phyloP scores from a whole-genome alignment of 2,329 filamentous ascomycete genomes.

The Aspergillus udagawae region DNA sequence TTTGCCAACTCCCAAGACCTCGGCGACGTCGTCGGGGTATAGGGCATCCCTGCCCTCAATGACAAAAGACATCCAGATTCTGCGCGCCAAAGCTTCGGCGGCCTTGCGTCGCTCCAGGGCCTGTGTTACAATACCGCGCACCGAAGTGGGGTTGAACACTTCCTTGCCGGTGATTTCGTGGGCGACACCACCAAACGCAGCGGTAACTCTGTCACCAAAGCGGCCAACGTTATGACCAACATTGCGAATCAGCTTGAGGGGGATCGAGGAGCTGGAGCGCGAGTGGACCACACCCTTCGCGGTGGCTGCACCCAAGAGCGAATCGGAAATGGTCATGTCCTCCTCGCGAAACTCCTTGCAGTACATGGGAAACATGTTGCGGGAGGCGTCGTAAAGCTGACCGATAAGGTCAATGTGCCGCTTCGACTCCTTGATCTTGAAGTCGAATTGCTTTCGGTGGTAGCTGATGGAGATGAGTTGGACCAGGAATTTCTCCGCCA shows the following conservation, averaged over 20 bases:
- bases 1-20: slow-evolving; percentile 76
- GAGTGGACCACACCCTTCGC: slow-evolving; percentile 41
- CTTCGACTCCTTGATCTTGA: slow-evolving; percentile 83
- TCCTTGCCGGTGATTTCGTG: slow-evolving; percentile 94
- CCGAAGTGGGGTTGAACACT: slow-evolving; percentile 86
- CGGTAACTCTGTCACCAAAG: slow-evolving; percentile 88
- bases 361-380: slow-evolving; percentile 85
- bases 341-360: slow-evolving; percentile 87
- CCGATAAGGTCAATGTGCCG: slow-evolving; percentile 76
- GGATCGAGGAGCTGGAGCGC: slow-evolving; percentile 63
- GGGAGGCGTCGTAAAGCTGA: slow-evolving; percentile 84
- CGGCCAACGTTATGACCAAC: slow-evolving; percentile 72
- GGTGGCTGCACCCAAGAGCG: slow-evolving; percentile 61
- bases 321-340: slow-evolving; percentile 87
- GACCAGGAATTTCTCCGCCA: slow-evolving; percentile 57
- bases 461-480: slow-evolving; percentile 66
- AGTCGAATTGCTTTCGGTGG: slow-evolving; percentile 63
- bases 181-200: slow-evolving; percentile 86
- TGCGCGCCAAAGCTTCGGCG: slow-evolving; percentile 86
- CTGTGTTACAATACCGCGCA: slow-evolving; percentile 83
- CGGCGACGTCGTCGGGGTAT: slow-evolving; percentile 73
- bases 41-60: slow-evolving; percentile 81
- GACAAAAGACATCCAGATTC: slow-evolving; percentile 98
- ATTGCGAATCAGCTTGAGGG: slow-evolving; percentile 71
- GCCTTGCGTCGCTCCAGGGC: slow-evolving; percentile 80